A percentile compares a stretch with the other conserved stretches of the same genome.
Conservation (phyloP, 176 grass and related monocot species). For the Typha latifolia region DNA sequence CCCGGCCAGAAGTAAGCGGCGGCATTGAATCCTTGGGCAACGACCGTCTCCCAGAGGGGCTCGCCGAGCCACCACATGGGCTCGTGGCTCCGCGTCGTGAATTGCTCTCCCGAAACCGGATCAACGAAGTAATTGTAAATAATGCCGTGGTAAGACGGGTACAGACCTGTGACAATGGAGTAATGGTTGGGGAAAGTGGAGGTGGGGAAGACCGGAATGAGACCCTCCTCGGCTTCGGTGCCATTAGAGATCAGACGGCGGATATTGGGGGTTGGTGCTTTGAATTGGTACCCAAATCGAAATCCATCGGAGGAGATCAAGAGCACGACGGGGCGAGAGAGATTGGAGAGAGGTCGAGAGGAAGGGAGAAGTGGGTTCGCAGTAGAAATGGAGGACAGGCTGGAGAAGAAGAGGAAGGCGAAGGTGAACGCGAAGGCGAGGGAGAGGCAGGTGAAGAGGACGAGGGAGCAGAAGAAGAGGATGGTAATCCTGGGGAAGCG, state of each 20-base stretch:
- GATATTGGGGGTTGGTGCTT: slow-evolving; percentile 48
- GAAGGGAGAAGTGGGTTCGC: neutral
- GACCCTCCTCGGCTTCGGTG: slow-evolving; percentile 55
- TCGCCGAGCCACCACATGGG: slow-evolving; percentile 78
- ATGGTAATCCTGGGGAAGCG: neutral
- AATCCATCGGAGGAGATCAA: slow-evolving; percentile 84
- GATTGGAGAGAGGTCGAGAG: slow-evolving; percentile 32
- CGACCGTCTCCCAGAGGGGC: slow-evolving; percentile 69
- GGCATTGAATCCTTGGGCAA: slow-evolving; percentile 47
- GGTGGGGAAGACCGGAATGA: slow-evolving; percentile 75
- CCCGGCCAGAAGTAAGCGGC: slow-evolving; percentile 81
- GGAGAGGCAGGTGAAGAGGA: slow-evolving; percentile 16
- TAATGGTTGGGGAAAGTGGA: slow-evolving; percentile 97
- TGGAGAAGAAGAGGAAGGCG: slow-evolving; percentile 17
- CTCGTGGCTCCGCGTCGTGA: slow-evolving; percentile 56
- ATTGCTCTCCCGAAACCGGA: slow-evolving; percentile 39
- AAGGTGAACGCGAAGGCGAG: slow-evolving; percentile 21
- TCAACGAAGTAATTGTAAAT: slow-evolving; percentile 90
- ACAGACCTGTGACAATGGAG: slow-evolving; percentile 85
- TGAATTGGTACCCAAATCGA: slow-evolving; percentile 84
- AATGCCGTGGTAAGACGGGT: slow-evolving; percentile 75
- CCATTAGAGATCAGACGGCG: slow-evolving; percentile 63
- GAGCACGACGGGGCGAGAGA: slow-evolving; percentile 60
- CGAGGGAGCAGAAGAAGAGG: slow-evolving; percentile 1
- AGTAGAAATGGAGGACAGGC: neutral